phyloP scores from a whole-genome alignment of 495 filamentous ascomycete genomes.

The Penicillium flavigenum region DNA sequence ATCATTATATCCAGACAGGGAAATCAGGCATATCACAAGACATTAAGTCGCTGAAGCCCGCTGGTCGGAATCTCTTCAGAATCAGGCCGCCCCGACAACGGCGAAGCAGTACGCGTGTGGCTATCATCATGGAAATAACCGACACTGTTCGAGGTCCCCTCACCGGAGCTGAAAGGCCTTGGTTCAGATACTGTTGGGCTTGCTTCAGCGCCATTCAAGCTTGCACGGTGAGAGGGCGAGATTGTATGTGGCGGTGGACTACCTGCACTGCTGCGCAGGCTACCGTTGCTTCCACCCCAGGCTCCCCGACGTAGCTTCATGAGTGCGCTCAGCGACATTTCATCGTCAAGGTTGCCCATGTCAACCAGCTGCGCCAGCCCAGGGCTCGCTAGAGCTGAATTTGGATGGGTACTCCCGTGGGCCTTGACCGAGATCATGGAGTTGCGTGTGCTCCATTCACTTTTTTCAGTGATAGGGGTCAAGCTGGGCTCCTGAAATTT shows the following conservation, averaged over 20 bases:
- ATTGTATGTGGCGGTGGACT: slow-evolving; percentile 51
- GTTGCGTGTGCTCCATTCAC: slow-evolving; percentile 93
- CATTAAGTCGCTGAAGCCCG: slow-evolving; percentile 17
- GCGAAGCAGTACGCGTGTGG: slow-evolving; percentile 16
- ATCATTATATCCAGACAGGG: background rate
- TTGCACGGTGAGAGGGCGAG: slow-evolving; percentile 37
- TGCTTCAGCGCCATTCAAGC: slow-evolving; percentile 38
- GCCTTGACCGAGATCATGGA: slow-evolving; percentile 74
- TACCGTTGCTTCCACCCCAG: slow-evolving; percentile 79
- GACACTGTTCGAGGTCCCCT: slow-evolving; percentile 12
- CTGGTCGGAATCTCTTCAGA: slow-evolving; percentile 14
- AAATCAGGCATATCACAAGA: slow-evolving; percentile 16
- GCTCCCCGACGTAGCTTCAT: slow-evolving; percentile 70
- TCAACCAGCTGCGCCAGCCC: slow-evolving; percentile 71
- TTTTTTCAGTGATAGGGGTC: slow-evolving; percentile 94
- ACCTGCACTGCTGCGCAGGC: slow-evolving; percentile 63
- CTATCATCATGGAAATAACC: slow-evolving; percentile 19
- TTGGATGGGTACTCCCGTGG: slow-evolving; percentile 47
- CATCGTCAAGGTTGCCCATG: slow-evolving; percentile 64
- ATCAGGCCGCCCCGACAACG: slow-evolving; percentile 18
- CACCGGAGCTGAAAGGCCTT: slow-evolving; percentile 17
- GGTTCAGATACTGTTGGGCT: slow-evolving; percentile 31
- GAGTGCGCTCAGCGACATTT: slow-evolving; percentile 69
- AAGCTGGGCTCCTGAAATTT: slow-evolving; percentile 83
- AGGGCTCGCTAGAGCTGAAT: slow-evolving; percentile 51